A percentile compares a stretch with the other conserved stretches of the same genome.
Conservation (phyloP, 2,329 filamentous ascomycete genomes). For the Diaporthe australafricana region DNA sequence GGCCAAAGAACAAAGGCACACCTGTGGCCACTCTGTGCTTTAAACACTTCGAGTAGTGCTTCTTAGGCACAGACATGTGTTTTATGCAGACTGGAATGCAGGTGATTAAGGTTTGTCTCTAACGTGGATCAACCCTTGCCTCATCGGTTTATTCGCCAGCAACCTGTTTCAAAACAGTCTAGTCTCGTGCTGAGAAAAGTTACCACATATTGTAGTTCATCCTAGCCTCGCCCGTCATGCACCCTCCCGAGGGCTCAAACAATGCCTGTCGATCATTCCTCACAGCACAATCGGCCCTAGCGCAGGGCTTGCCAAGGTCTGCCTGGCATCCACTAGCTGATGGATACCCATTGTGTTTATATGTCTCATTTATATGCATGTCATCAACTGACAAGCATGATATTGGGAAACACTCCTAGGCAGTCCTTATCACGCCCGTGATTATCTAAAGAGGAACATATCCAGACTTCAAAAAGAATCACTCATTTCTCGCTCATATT, state of each 20-base stretch:
- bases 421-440: too few species aligned
- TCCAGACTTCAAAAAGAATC: too few species aligned
- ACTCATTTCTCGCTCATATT: too few species aligned
- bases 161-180: constrained; percentile 22
- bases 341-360: not conserved
- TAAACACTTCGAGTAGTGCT: not conserved
- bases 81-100: not conserved
- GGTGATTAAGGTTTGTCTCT: constrained; percentile 25
- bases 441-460: too few species aligned
- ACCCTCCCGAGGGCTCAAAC: constrained; percentile 1
- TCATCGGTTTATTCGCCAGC: constrained; percentile 1
- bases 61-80: constrained; percentile 15
- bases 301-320: not conserved
- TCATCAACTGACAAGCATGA: too few species aligned
- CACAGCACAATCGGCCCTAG: not conserved
- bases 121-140: constrained; percentile 22
- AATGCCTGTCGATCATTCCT: not conserved
- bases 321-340: not conserved
- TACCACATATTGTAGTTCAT: constrained; percentile 11
- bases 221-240: constrained; percentile 5
- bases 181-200: not conserved
- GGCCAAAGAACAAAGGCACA: not conserved
- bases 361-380: too few species aligned
- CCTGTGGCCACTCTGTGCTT: constrained; percentile 10
- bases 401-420: too few species aligned